phyloP scores from a whole-genome alignment of 2,329 filamentous ascomycete species.

The Talaromyces sp. region DNA sequence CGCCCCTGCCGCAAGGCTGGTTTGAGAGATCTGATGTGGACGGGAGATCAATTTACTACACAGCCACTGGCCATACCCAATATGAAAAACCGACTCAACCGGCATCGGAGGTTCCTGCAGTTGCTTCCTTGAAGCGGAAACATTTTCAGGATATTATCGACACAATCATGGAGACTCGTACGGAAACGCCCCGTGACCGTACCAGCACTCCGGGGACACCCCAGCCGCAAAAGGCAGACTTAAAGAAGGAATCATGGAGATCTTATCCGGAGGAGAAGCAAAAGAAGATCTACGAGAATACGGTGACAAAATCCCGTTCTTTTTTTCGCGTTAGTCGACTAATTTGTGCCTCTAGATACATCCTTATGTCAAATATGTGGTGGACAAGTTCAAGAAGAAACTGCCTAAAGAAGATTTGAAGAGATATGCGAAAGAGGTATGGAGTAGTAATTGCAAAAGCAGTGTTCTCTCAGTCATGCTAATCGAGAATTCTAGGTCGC shows the following conservation, averaged over 20 bases:
- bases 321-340: background rate
- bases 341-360: constrained; percentile 51
- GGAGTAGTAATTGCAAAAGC: constrained; percentile 12
- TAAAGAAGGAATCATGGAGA: constrained; percentile 49
- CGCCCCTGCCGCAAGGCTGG: constrained; percentile 75
- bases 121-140: constrained; percentile 66
- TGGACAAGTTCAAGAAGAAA: constrained; percentile 81
- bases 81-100: constrained; percentile 74
- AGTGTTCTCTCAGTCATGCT: background rate
- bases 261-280: constrained; percentile 67
- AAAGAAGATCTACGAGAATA: constrained; percentile 92
- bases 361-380: constrained; percentile 76
- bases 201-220: constrained; percentile 60
- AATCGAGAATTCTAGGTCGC: constrained; percentile 48
- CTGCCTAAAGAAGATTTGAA: constrained; percentile 74
- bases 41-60: constrained; percentile 82
- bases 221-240: constrained; percentile 52
- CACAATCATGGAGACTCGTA: constrained; percentile 58
- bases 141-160: constrained; percentile 80
- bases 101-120: constrained; percentile 58
- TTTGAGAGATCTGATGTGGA: constrained; percentile 67
- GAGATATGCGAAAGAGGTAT: constrained; percentile 59
- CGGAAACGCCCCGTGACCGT: constrained; percentile 48
- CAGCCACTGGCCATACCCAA: constrained; percentile 67
- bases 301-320: constrained; percentile 54